A percentile compares a stretch with the other conserved stretches of the same genome.
These are phyloP conservation scores for Mucor piriformis DNA, from an alignment of 371 early-diverging fungal species.

Conservation along the genomic window DNA sequence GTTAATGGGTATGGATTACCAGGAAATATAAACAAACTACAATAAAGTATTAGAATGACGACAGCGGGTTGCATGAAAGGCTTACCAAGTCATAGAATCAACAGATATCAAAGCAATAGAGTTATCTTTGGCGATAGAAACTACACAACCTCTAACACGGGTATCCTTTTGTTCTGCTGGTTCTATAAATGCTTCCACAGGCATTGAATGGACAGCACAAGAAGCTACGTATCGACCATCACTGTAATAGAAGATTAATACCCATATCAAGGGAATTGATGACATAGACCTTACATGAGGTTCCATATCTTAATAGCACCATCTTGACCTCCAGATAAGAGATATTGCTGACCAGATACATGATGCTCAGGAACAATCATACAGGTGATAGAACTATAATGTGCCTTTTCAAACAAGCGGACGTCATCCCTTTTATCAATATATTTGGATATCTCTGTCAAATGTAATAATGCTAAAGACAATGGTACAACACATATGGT, in stretches of 20 bases:
- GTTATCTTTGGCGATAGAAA: constrained; percentile 72
- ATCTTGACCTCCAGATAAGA: constrained; percentile 69
- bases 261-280: not conserved
- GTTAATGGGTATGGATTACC: constrained; percentile 58
- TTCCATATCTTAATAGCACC: constrained; percentile 80
- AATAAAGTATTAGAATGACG: not conserved
- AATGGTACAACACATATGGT: constrained; percentile 55
- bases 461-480: constrained; percentile 44
- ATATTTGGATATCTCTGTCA: constrained; percentile 32
- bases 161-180: constrained; percentile 64
- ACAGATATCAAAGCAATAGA: constrained; percentile 73
- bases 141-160: constrained; percentile 59
- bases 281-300: constrained; percentile 54
- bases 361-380: constrained; percentile 58
- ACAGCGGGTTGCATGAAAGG: too few relatives aligned
- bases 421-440: constrained; percentile 24
- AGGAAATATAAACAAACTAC: constrained; percentile 63
- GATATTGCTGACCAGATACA: constrained; percentile 50
- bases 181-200: constrained; percentile 63
- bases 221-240: constrained; percentile 67
- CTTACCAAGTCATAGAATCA: constrained; percentile 75
- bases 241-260: constrained; percentile 26
- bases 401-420: constrained; percentile 47
- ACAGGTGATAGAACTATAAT: constrained; percentile 59
- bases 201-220: constrained; percentile 64